Percentiles rank a stretch among this genome's conserved stretches.
Evolutionary conservation across 2,329 filamentous ascomycete genomes (phyloP).

Genomic region (Diaporthe longicolla): DNA sequence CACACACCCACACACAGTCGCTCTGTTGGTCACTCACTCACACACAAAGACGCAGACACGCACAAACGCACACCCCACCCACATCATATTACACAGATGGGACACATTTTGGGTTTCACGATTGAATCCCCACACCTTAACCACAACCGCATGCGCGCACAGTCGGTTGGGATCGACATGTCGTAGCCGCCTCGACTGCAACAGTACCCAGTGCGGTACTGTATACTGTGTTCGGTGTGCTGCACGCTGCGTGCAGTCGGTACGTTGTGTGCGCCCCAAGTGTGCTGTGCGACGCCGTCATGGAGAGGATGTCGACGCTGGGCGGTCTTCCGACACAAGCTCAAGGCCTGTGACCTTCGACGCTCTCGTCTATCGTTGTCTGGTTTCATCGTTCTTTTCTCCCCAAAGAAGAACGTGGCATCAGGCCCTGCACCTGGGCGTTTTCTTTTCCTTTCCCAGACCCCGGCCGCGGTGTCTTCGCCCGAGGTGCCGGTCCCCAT

Average conservation of each 20-base stretch:
- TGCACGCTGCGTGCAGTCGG: neutral
- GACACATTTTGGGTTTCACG: constrained; percentile 41
- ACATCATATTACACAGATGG: constrained; percentile 27
- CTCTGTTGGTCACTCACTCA: no score
- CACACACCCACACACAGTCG: neutral
- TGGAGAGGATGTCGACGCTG: neutral
- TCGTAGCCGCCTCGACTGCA: constrained; percentile 29
- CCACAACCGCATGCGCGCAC: constrained; percentile 23
- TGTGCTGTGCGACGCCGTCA: constrained; percentile 2
- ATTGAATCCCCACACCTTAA: constrained; percentile 35
- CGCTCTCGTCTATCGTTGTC: constrained; percentile 32
- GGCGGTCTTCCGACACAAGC: constrained; percentile 35
- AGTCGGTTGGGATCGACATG: constrained; percentile 37
- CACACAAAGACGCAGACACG: neutral
- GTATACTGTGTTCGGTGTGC: neutral
- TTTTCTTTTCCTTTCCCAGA: neutral
- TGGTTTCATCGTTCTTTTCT: constrained; percentile 36
- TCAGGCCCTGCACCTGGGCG: constrained; percentile 23
- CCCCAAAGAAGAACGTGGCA: constrained; percentile 20
- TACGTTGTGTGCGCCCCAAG: neutral
- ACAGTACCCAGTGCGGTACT: neutral
- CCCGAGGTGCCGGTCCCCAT: constrained; percentile 23
- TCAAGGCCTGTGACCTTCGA: constrained; percentile 24
- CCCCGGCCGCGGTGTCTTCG: constrained; percentile 24
- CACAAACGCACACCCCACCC: constrained; percentile 21